A percentile compares a stretch with the other conserved stretches of the same genome.
Evolutionary conservation across 176 grass and related monocot genomes (phyloP).

Genomic region (Cenchrus fungigraminus): DNA sequence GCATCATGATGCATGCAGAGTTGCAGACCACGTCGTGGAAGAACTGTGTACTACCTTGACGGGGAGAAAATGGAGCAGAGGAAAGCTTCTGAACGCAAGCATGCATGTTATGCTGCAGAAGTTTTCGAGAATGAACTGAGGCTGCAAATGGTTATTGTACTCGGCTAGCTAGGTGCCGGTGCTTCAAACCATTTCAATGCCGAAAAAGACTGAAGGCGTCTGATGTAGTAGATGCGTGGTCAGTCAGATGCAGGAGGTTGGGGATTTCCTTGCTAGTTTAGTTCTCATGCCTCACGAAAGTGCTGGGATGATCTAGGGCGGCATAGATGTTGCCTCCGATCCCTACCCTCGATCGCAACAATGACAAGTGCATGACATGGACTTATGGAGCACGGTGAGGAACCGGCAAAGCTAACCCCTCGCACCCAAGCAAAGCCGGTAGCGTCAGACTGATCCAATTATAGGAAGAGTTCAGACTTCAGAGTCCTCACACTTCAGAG

Average conservation of each 20-base stretch:
- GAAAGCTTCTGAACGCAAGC: not conserved
- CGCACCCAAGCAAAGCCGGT: not conserved
- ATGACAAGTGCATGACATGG: not conserved
- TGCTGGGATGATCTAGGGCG: too few species aligned
- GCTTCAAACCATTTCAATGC: not conserved
- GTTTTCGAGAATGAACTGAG: not conserved
- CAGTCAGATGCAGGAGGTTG: too few species aligned
- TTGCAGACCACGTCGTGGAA: slow-evolving; percentile 11
- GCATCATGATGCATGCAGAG: not conserved
- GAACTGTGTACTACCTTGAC: not conserved
- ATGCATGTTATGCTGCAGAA: not conserved
- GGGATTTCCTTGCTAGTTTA: too few species aligned
- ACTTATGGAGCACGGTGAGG: not conserved
- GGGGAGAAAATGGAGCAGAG: not conserved
- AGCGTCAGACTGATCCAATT: not conserved
- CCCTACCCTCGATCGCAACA: not conserved
- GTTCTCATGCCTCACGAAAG: too few species aligned
- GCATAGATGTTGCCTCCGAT: too few species aligned
- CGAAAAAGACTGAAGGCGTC: not conserved
- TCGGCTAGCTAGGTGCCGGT: not conserved
- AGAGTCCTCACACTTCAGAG: slow-evolving; percentile 32
- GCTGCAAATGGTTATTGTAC: not conserved
- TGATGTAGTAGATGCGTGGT: not conserved
- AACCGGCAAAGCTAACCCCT: not conserved
- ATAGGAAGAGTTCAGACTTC: slow-evolving; percentile 18